Percentiles rank a stretch among this genome's conserved stretches.
phyloP scores from a whole-genome alignment of 164 flowering plant species.

The Vitis labrusca region DNA sequence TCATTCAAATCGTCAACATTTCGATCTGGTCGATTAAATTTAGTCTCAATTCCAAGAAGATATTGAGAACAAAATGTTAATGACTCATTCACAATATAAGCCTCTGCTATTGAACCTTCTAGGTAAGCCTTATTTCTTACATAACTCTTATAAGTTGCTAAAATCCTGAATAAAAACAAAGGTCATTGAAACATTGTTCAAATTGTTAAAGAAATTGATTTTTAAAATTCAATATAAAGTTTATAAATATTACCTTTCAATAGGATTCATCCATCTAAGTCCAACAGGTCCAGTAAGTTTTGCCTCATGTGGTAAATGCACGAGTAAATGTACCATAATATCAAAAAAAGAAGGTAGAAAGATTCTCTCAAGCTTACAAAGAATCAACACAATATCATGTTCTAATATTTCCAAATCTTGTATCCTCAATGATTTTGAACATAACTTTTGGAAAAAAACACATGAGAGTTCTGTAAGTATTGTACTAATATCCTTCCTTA shows the following conservation, averaged over 20 bases:
- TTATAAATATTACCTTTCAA: not conserved
- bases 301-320: no score
- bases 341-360: no score
- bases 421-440: no score
- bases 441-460: no score
- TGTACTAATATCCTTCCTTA: no score
- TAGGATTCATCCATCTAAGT: not conserved
- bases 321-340: no score
- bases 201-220: not conserved
- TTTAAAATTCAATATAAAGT: not conserved
- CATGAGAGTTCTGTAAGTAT: no score
- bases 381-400: no score
- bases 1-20: not conserved
- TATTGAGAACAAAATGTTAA: not conserved
- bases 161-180: no score
- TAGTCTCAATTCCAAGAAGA: not conserved
- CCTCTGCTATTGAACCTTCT: conserved; percentile 3
- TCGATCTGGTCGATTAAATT: not conserved
- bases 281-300: not conserved
- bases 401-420: no score
- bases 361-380: no score
- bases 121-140: not conserved
- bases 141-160: not conserved
- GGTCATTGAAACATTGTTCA: not conserved
- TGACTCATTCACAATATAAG: not conserved